These are phyloP conservation scores for Metschnikowia hibisci DNA, from an alignment of 805 yeast species.

Conservation along the genomic window DNA sequence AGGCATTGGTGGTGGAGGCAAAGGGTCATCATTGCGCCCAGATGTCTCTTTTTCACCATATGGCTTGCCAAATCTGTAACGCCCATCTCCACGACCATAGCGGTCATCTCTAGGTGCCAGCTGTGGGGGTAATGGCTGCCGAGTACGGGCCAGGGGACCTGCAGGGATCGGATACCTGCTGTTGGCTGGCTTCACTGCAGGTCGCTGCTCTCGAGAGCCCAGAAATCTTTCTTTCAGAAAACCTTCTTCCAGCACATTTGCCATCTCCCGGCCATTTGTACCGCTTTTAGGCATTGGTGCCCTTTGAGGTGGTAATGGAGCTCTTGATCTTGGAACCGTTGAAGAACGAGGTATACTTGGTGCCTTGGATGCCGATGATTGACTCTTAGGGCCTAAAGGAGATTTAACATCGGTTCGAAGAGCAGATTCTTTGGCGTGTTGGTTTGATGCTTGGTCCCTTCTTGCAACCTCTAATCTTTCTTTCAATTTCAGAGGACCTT, in stretches of 20 bases:
- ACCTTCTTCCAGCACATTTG: slow-evolving; percentile 4
- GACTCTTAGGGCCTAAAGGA: not conserved
- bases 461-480: slow-evolving; percentile 23
- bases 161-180: not conserved
- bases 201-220: not conserved
- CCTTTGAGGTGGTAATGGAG: slow-evolving; percentile 24
- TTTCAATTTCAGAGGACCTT: slow-evolving; percentile 12
- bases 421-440: not conserved
- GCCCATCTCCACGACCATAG: slow-evolving; percentile 15
- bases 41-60: slow-evolving; percentile 2
- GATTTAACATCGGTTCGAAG: not conserved
- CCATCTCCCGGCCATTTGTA: slow-evolving; percentile 9
- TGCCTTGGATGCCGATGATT: not conserved
- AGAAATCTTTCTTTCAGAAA: slow-evolving; percentile 2
- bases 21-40: slow-evolving; percentile 11
- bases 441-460: slow-evolving; percentile 17
- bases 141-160: not conserved
- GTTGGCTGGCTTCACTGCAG: not conserved
- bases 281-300: slow-evolving; percentile 9
- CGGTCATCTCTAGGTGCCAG: slow-evolving; percentile 9
- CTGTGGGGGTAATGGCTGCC: slow-evolving; percentile 15
- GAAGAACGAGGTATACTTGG: not conserved
- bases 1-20: slow-evolving; percentile 16
- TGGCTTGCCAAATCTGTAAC: slow-evolving; percentile 6
- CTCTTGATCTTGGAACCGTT: slow-evolving; percentile 10